Evolutionary conservation across 306 rosid species (phyloP).

Genomic region (Urtica urens): DNA sequence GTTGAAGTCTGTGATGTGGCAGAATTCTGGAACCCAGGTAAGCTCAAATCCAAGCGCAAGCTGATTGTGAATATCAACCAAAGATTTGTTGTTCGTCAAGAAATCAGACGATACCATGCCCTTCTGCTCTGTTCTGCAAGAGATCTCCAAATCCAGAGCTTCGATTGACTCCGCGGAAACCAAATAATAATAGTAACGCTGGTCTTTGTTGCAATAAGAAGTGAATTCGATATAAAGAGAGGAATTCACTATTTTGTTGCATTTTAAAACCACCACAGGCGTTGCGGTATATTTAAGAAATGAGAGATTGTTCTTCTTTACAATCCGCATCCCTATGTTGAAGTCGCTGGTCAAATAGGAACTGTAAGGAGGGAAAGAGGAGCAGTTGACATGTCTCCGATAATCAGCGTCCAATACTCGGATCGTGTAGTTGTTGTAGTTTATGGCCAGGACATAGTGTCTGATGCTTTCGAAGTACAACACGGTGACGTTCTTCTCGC

Average conservation of each 20-base stretch:
- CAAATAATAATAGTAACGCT: neutral
- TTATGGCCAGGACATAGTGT: conserved; percentile 1
- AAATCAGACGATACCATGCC: neutral
- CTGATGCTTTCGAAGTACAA: neutral
- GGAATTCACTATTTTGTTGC: conserved; percentile 9
- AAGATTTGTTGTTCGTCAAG: neutral
- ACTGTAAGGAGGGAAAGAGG: neutral
- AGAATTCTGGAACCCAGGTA: neutral
- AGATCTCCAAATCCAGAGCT: neutral
- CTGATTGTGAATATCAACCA: neutral
- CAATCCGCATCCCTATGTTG: no score
- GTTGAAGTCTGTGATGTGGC: neutral
- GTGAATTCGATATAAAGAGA: neutral
- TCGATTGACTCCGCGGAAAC: neutral
- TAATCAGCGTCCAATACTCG: conserved; percentile 18
- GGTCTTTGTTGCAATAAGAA: neutral
- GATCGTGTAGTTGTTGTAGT: conserved; percentile 19
- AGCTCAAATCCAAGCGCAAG: conserved; percentile 7
- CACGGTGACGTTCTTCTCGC: conserved; percentile 5
- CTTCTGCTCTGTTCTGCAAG: neutral
- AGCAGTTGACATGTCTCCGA: neutral
- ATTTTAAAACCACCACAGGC: neutral
- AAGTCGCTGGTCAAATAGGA: no score
- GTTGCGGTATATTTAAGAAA: no score
- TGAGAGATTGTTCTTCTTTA: no score